Conservation (phyloP, 2,329 filamentous ascomycete genomes). For the Neopestalotiopsis clavispora region DNA sequence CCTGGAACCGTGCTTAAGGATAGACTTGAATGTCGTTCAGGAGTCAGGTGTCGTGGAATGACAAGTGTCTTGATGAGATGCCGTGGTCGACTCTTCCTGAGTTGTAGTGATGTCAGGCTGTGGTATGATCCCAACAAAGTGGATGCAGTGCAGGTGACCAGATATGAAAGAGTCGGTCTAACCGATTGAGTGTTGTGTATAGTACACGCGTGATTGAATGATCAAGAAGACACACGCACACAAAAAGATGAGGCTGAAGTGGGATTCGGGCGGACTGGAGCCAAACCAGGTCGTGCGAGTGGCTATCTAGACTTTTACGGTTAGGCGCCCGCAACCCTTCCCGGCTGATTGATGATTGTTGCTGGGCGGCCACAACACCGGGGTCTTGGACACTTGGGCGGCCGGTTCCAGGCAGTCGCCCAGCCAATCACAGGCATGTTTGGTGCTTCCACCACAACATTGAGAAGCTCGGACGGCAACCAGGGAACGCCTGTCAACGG, state of each 20-base stretch:
- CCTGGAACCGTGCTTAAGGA: slow-evolving; percentile 12
- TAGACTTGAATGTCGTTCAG: background rate
- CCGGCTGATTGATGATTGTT: slow-evolving; percentile 20
- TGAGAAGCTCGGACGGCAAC: slow-evolving; percentile 33
- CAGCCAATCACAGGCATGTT: slow-evolving; percentile 41
- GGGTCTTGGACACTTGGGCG: slow-evolving; percentile 23
- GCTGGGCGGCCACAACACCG: slow-evolving; percentile 40
- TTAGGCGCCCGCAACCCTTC: slow-evolving; percentile 27
- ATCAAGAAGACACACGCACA: background rate
- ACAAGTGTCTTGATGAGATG: background rate
- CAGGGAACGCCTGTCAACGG: slow-evolving; percentile 23
- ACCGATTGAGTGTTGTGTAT: background rate
- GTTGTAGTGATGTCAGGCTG: background rate
- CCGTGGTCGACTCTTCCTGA: background rate
- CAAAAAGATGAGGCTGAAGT: slow-evolving; percentile 9
- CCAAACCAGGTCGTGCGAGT: background rate
- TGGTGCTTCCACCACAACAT: slow-evolving; percentile 47
- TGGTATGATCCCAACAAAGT: background rate
- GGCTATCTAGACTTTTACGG: slow-evolving; percentile 11
- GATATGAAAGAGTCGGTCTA: background rate
- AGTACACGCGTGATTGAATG: background rate
- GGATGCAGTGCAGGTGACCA: background rate
- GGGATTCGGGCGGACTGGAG: background rate
- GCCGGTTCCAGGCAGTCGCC: slow-evolving; percentile 17
- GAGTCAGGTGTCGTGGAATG: background rate